Percentiles rank a stretch among this genome's conserved stretches.
phyloP scores from a whole-genome alignment of 2,329 filamentous ascomycete genomes.

The Basipetospora chlamydospora region DNA sequence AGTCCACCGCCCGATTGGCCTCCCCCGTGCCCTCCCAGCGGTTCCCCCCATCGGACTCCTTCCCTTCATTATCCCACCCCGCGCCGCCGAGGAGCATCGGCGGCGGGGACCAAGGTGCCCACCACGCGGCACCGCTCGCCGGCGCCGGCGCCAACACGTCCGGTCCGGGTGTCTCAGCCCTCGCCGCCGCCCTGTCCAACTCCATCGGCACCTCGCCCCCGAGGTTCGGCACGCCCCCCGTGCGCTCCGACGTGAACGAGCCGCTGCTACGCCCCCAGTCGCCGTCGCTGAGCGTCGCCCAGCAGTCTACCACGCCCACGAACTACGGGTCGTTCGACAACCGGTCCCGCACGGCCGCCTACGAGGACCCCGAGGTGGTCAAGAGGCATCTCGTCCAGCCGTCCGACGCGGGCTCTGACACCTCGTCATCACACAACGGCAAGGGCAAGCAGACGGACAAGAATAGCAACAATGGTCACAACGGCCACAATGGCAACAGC shows the following conservation, averaged over 20 bases:
- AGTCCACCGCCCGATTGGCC: conserved; percentile 46
- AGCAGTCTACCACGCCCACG: conserved; percentile 34
- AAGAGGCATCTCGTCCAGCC: conserved; percentile 76
- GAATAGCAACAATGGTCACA: too few species aligned
- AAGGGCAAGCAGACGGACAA: conserved; percentile 41
- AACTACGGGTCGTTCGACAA: conserved; percentile 80
- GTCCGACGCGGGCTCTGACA: conserved; percentile 33
- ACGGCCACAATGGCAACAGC: too few species aligned
- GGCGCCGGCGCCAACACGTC: conserved; percentile 49
- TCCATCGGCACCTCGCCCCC: conserved; percentile 57
- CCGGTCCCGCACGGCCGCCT: conserved; percentile 44
- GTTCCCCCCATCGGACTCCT: conserved; percentile 23
- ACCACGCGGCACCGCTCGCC: conserved; percentile 46
- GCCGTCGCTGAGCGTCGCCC: conserved; percentile 24
- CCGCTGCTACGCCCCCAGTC: conserved; percentile 15
- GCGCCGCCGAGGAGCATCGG: not conserved
- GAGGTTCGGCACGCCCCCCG: conserved; percentile 51
- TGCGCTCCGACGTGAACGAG: conserved; percentile 42
- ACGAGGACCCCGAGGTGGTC: conserved; percentile 84
- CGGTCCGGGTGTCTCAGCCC: conserved; percentile 72
- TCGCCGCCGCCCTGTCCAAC: conserved; percentile 74
- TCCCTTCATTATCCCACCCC: conserved; percentile 21
- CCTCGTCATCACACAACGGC: conserved; percentile 23
- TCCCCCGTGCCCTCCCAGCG: conserved; percentile 40
- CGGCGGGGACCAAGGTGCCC: conserved; percentile 13